Evolutionary conservation across 164 flowering plant species (phyloP).

Genomic region (Vitis rupestris): DNA sequence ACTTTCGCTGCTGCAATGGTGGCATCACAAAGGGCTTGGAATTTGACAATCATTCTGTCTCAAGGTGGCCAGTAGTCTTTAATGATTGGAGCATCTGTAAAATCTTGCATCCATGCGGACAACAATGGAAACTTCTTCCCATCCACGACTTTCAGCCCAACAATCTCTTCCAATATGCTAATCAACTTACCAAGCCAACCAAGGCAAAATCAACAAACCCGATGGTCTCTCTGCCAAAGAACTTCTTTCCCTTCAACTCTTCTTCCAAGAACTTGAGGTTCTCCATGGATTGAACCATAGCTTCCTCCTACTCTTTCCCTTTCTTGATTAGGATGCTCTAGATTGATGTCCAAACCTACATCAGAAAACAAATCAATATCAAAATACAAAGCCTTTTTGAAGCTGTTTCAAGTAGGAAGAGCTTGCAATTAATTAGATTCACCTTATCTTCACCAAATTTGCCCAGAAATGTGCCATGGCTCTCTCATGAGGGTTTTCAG

Average conservation of each 20-base stretch:
- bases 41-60: conserved; percentile 26
- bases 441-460: conserved; percentile 25
- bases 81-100: conserved; percentile 16
- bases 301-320: conserved; percentile 25
- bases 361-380: too few relatives aligned
- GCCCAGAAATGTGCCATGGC: conserved; percentile 34
- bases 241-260: conserved; percentile 25
- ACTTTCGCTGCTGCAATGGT: neutral
- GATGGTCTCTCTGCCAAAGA: neutral
- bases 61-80: conserved; percentile 28
- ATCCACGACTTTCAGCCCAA: conserved; percentile 11
- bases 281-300: conserved; percentile 5
- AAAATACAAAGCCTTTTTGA: too few relatives aligned
- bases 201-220: conserved; percentile 26
- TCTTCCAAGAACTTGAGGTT: conserved; percentile 11
- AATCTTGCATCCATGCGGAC: conserved; percentile 21
- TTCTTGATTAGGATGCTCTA: conserved; percentile 11
- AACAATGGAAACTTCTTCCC: conserved; percentile 22
- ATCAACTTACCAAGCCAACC: conserved; percentile 30
- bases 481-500: neutral
- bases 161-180: conserved; percentile 19
- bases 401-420: too few relatives aligned
- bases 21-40: conserved; percentile 8
- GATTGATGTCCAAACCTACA: conserved; percentile 23
- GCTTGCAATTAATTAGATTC: too few relatives aligned